Percentiles rank a stretch among this genome's conserved stretches.
phyloP scores from a whole-genome alignment of 164 flowering plant genomes.

The Macadamia integrifolia region DNA sequence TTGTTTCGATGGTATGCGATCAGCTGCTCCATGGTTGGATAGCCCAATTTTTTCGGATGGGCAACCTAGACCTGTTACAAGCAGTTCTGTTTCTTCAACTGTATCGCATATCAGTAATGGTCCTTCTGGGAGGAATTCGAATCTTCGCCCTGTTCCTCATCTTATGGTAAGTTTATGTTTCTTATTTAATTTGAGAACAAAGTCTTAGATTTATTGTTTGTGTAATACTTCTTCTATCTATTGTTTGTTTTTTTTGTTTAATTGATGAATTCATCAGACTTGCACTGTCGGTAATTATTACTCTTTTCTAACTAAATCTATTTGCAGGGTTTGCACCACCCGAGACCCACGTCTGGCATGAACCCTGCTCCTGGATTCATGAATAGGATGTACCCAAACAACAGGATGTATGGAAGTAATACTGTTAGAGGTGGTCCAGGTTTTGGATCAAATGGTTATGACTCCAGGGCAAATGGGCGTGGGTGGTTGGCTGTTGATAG shows the following conservation, averaged over 20 bases:
- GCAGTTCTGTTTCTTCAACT: slow-evolving; percentile 25
- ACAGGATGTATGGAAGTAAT: slow-evolving; percentile 39
- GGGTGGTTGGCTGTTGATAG: slow-evolving; percentile 15
- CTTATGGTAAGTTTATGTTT: slow-evolving; percentile 34
- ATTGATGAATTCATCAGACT: too few species aligned
- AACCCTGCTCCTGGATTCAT: slow-evolving; percentile 27
- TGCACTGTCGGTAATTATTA: too few species aligned
- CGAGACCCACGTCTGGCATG: slow-evolving; percentile 24
- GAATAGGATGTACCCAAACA: slow-evolving; percentile 40
- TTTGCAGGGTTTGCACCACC: slow-evolving; percentile 35
- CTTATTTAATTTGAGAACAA: not conserved
- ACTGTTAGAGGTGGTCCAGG: slow-evolving; percentile 27
- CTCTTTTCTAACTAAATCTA: too few species aligned
- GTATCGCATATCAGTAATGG: slow-evolving; percentile 28
- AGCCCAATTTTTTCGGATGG: slow-evolving; percentile 37
- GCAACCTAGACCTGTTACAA: slow-evolving; percentile 31
- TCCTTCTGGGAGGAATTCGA: slow-evolving; percentile 45
- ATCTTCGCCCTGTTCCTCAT: slow-evolving; percentile 39
- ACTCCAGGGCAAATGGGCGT: slow-evolving; percentile 11
- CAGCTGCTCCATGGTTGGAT: slow-evolving; percentile 46
- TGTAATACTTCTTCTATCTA: too few species aligned
- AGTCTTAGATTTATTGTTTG: not conserved
- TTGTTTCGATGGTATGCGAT: slow-evolving; percentile 39
- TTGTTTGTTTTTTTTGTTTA: not conserved
- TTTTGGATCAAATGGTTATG: slow-evolving; percentile 37